phyloP scores from a whole-genome alignment of 2,329 filamentous ascomycete species.

The Penicillium corylophilum region DNA sequence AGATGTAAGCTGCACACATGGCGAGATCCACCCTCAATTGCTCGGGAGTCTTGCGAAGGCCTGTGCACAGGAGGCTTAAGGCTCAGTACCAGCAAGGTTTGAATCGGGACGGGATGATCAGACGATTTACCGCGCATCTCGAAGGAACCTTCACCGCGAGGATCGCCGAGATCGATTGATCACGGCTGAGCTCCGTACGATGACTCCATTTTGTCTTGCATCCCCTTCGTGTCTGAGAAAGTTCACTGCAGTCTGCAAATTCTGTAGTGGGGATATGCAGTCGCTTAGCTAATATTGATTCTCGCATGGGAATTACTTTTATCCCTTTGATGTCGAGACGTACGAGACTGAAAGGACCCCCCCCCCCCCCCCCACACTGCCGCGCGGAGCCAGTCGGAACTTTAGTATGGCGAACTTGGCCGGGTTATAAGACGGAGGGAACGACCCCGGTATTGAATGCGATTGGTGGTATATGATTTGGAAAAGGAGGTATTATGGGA shows the following conservation, averaged over 20 bases:
- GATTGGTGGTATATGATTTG: constrained; percentile 3
- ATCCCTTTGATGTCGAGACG: neutral
- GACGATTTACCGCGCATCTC: constrained; percentile 19
- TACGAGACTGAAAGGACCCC: neutral
- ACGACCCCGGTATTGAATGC: neutral
- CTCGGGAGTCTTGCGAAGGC: neutral
- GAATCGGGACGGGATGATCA: constrained; percentile 5
- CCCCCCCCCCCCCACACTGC: neutral
- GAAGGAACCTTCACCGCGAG: constrained; percentile 6
- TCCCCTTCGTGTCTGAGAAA: constrained; percentile 1
- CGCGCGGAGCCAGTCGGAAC: neutral
- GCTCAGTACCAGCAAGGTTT: constrained; percentile 17
- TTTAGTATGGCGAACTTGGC: constrained; percentile 2
- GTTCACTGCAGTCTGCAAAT: neutral
- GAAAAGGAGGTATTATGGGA: neutral
- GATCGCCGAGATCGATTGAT: constrained; percentile 2
- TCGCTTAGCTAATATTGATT: constrained; percentile 1
- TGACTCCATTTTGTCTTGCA: constrained; percentile 14
- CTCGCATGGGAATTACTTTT: neutral
- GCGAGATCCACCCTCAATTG: constrained; percentile 9
- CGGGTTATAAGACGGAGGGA: neutral
- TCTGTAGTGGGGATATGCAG: neutral
- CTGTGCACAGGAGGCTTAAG: constrained; percentile 6
- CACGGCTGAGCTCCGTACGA: constrained; percentile 1
- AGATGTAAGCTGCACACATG: constrained; percentile 20